Conservation (phyloP, 1,139 yeast species). For the Pichia sp. region DNA sequence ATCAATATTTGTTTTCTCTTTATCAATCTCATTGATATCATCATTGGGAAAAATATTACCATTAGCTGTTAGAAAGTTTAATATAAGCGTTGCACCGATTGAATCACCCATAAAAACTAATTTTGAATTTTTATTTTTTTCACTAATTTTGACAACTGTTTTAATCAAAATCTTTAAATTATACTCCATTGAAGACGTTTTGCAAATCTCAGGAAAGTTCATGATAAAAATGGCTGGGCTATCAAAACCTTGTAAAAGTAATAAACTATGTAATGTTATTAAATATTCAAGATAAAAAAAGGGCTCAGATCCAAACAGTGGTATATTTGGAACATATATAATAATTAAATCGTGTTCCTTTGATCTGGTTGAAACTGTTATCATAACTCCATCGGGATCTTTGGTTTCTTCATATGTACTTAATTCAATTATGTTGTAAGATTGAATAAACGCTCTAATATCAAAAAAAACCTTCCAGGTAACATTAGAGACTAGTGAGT, state of each 20-base stretch:
- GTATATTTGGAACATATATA: conserved; percentile 31
- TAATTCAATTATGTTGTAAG: conserved; percentile 27
- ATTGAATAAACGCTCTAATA: conserved; percentile 24
- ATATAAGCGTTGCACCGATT: conserved; percentile 36
- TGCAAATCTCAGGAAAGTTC: conserved; percentile 27
- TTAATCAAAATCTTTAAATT: conserved; percentile 27
- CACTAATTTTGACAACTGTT: conserved; percentile 30
- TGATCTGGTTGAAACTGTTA: conserved; percentile 29
- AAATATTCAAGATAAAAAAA: conserved; percentile 37
- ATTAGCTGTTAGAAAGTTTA: conserved; percentile 31
- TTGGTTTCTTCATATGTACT: conserved; percentile 17
- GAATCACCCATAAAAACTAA: conserved; percentile 36
- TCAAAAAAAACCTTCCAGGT: conserved; percentile 27
- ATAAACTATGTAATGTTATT: conserved; percentile 31
- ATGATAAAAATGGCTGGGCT: conserved; percentile 38
- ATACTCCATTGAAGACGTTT: conserved; percentile 22
- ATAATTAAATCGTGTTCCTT: conserved; percentile 31
- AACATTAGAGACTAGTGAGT: conserved; percentile 24
- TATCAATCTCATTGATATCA: neutral
- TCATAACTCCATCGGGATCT: conserved; percentile 25
- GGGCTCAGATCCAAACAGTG: conserved; percentile 27
- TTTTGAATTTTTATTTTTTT: conserved; percentile 23
- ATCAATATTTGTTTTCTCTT: conserved; percentile 8
- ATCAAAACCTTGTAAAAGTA: conserved; percentile 38
- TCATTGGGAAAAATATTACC: conserved; percentile 6